Percentiles rank a stretch among this genome's conserved stretches.
Evolutionary conservation across 2,329 filamentous ascomycete genomes (phyloP).

Genomic region (Apiospora rasikravindrae): DNA sequence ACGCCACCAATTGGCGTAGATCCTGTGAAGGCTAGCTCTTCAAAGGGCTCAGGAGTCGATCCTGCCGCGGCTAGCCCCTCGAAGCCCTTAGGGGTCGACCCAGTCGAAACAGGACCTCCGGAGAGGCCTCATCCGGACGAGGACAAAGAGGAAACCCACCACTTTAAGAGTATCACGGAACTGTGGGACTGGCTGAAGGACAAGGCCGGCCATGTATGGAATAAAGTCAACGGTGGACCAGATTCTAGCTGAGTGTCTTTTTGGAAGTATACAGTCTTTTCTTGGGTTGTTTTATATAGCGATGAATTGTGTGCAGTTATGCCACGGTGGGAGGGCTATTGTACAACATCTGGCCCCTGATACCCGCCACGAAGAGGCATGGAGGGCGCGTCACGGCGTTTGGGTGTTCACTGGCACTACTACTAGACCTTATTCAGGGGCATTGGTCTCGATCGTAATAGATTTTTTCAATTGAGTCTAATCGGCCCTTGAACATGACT

Average conservation of each 20-base stretch:
- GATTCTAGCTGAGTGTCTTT: neutral
- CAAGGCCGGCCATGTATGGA: conserved; percentile 1
- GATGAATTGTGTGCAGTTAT: neutral
- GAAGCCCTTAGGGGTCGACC: conserved; percentile 8
- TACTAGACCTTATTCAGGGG: neutral
- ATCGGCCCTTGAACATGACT: neutral
- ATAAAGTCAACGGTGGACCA: neutral
- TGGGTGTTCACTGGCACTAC: neutral
- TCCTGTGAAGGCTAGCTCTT: neutral
- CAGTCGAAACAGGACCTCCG: conserved; percentile 8
- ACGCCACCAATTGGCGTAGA: conserved; percentile 8
- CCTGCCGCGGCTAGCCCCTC: neutral
- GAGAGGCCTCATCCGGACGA: conserved; percentile 3
- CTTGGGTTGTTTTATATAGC: neutral
- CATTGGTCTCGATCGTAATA: neutral
- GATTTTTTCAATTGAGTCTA: neutral
- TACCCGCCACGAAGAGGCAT: neutral
- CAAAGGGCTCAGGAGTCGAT: neutral
- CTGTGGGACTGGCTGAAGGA: conserved; percentile 18
- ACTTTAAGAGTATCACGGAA: conserved; percentile 15
- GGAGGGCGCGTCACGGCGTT: conserved; percentile 1
- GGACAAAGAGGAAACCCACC: neutral
- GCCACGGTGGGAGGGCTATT: neutral
- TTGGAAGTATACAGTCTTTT: neutral
- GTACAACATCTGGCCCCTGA: neutral